Evolutionary conservation across 2,329 filamentous ascomycete species (phyloP), one percentile per base, ranked within the genome.

Genomic region (Colletotrichum tropicale): DNA sequence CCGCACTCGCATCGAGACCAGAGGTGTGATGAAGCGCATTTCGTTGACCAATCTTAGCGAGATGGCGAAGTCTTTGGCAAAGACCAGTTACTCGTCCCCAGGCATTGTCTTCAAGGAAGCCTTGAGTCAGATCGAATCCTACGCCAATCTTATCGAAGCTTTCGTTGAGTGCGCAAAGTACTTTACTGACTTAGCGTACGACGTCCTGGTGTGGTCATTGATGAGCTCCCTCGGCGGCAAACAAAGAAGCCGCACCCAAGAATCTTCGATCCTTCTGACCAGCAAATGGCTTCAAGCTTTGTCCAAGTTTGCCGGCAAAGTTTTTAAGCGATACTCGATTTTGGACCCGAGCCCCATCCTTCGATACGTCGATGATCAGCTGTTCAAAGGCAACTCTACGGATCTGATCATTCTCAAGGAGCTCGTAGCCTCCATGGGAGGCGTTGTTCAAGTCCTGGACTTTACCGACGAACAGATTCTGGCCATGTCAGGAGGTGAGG

Each of bases 131-230:
- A 95, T 98, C 75, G 96, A 99, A 84, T 93, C 94, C 0, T 99
- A 99, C 83, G 94, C 94, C 82, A 99, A 98, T 82, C 90, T 99
- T 76, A 98, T 98, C 72, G 95, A 98, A 77, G 95, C 95, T 7
- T 95, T 99, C 76, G 96, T 98, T 16, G 96, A 98, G 82, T 98
- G 96, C 81, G 96, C 95, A 52, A 94, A 95, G 80, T 98, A 98
- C 83, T 98, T 98, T 80, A 98, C 96, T 2, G 93, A 95, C 70
- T 87, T 99, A 48, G 96, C 95, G 1, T 98, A 98, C 82, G 97
- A 99, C 83, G 95, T 98, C 36, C 88, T 99, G 60, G 94, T 95
- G 5, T 99, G 96, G 96, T 95, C 95, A 24, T 88, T 99, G 60
- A 92, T 99, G 85, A 98, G 93, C 81, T 92, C 92, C 3, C 86